A percentile compares a stretch with the other conserved stretches of the same genome.
phyloP scores from a whole-genome alignment of 2,329 filamentous ascomycete genomes.

The Atkinsonella hypoxylon region DNA sequence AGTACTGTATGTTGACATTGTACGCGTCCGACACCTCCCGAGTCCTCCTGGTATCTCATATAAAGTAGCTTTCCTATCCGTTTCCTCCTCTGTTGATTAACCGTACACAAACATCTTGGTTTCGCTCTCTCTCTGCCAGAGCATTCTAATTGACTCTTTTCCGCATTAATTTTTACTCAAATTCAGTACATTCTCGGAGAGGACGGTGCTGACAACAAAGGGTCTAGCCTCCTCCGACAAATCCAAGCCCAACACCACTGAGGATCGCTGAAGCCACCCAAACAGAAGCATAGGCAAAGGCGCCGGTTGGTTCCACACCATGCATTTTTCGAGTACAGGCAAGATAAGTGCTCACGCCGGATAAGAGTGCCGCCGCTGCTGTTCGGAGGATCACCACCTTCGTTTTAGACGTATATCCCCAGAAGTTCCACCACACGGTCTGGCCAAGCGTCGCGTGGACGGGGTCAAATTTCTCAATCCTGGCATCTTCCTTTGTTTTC shows the following conservation, averaged over 20 bases:
- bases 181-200: neutral
- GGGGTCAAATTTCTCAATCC: constrained; percentile 47
- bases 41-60: neutral
- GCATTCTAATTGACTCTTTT: neutral
- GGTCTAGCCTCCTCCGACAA: constrained; percentile 33
- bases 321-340: constrained; percentile 54
- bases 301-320: constrained; percentile 59
- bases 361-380: constrained; percentile 42
- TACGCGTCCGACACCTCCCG: neutral
- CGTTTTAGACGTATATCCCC: constrained; percentile 51
- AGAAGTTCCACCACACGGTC: constrained; percentile 62
- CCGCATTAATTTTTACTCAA: neutral
- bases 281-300: constrained; percentile 57
- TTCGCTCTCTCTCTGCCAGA: neutral
- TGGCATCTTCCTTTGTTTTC: constrained; percentile 34
- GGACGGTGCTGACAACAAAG: neutral
- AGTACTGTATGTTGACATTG: neutral
- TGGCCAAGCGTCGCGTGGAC: constrained; percentile 52
- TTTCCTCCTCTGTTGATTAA: neutral
- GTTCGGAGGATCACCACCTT: constrained; percentile 57
- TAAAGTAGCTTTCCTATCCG: neutral
- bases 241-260: constrained; percentile 43
- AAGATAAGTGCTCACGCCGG: constrained; percentile 47
- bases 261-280: constrained; percentile 58
- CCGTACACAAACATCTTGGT: neutral